Conservation (phyloP, 176 grass and related monocot species). For the Cymbopogon citratus region DNA sequence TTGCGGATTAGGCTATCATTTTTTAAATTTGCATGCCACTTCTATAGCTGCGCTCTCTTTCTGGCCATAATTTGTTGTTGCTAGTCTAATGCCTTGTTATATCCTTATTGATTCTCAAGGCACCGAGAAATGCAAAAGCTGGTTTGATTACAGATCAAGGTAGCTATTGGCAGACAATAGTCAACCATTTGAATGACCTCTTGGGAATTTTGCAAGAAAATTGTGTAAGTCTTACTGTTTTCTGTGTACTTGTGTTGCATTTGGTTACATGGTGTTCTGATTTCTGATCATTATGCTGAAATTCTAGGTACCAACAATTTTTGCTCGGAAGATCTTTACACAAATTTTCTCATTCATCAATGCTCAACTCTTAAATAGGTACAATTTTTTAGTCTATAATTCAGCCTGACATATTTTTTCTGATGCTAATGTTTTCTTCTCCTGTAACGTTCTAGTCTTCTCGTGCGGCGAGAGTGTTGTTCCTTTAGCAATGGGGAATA, state of each 20-base stretch:
- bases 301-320: slow-evolving; percentile 69
- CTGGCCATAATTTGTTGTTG: neutral
- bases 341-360: slow-evolving; percentile 87
- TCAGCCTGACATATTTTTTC: slow-evolving; percentile 1
- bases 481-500: slow-evolving; percentile 99
- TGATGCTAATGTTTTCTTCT: slow-evolving; percentile 13
- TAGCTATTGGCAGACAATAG: slow-evolving; percentile 66
- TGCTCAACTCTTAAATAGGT: slow-evolving; percentile 96
- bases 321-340: slow-evolving; percentile 66
- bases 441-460: slow-evolving; percentile 48
- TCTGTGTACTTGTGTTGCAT: neutral
- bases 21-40: neutral
- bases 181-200: slow-evolving; percentile 67
- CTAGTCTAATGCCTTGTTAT: slow-evolving; percentile 27
- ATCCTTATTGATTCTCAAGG: slow-evolving; percentile 44
- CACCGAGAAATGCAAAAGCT: slow-evolving; percentile 63
- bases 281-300: slow-evolving; percentile 12
- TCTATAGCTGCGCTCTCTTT: neutral
- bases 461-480: slow-evolving; percentile 77
- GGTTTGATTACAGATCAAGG: slow-evolving; percentile 58
- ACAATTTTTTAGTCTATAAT: slow-evolving; percentile 3
- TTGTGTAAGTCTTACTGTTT: slow-evolving; percentile 54
- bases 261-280: slow-evolving; percentile 20
- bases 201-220: slow-evolving; percentile 76
- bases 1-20: neutral